These are phyloP conservation scores for Purshia tridentata DNA, from an alignment of 306 rosid genomes.

Conservation along the genomic window DNA sequence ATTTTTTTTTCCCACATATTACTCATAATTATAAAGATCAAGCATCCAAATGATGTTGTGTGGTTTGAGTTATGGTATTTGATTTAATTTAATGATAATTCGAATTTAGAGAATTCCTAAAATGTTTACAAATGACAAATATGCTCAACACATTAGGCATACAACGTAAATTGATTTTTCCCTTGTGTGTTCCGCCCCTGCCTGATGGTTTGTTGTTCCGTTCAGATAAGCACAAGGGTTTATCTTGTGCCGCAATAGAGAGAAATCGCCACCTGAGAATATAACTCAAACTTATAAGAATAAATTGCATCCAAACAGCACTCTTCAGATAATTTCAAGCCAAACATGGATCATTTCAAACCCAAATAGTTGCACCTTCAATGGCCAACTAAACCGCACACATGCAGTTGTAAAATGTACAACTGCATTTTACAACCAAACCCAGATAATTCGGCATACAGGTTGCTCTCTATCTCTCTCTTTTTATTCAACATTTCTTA, in stretches of 20 bases:
- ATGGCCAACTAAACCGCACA: background rate
- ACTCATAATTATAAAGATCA: too few relatives aligned
- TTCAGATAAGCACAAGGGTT: background rate
- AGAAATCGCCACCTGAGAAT: conserved; percentile 2
- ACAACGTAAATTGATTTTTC: too few relatives aligned
- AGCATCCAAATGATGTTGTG: too few relatives aligned
- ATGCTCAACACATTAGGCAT: too few relatives aligned
- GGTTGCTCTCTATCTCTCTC: too few relatives aligned
- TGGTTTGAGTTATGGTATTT: too few relatives aligned
- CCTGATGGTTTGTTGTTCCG: background rate
- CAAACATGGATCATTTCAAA: background rate
- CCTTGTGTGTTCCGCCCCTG: too few relatives aligned
- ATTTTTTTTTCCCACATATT: too few relatives aligned
- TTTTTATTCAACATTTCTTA: background rate
- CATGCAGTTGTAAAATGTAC: background rate
- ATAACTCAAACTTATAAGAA: background rate
- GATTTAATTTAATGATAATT: too few relatives aligned
- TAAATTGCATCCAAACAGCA: background rate
- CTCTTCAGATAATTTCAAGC: background rate
- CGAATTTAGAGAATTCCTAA: too few relatives aligned
- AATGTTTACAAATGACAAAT: too few relatives aligned
- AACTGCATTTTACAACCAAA: too few relatives aligned
- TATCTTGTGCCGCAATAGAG: background rate
- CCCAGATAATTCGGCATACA: background rate
- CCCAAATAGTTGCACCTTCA: background rate